Percentiles rank a stretch among this genome's conserved stretches.
phyloP scores from a whole-genome alignment of 129 eudicot species.

The Lactuca saligna region DNA sequence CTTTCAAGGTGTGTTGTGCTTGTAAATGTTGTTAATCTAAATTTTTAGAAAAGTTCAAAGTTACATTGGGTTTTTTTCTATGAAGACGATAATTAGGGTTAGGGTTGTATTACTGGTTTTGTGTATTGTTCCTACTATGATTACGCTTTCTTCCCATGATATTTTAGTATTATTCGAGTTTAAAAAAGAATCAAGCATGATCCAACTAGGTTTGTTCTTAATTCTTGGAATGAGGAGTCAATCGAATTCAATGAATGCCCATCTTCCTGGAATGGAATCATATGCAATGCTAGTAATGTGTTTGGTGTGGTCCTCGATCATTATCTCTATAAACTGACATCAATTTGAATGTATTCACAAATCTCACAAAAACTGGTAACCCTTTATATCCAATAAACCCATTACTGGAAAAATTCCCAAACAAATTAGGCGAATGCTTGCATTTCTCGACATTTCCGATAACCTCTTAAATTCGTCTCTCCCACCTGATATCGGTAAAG shows the following conservation, averaged over 20 bases:
- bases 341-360: conserved; percentile 74
- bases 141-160: conserved; percentile 94
- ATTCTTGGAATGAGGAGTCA: conserved; percentile 97
- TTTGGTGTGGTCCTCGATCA: conserved; percentile 90
- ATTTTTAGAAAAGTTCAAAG: conserved; percentile 2
- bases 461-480: conserved; percentile 65
- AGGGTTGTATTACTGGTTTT: conserved; percentile 44
- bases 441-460: conserved; percentile 68
- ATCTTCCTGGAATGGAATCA: conserved; percentile 95
- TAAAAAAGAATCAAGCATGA: conserved; percentile 86
- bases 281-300: conserved; percentile 95
- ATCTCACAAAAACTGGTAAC: conserved; percentile 79
- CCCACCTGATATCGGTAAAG: conserved; percentile 64
- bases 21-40: conserved; percentile 1
- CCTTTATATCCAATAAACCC: conserved; percentile 81
- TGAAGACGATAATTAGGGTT: conserved; percentile 42
- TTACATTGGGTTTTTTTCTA: conserved; percentile 14
- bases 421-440: conserved; percentile 69
- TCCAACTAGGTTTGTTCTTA: conserved; percentile 80
- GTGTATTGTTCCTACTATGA: conserved; percentile 39
- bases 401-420: conserved; percentile 62
- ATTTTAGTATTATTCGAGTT: conserved; percentile 80
- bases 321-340: conserved; percentile 69
- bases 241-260: conserved; percentile 98
- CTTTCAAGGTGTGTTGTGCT: not conserved